These are phyloP conservation scores for Helianthus annuus DNA, from an alignment of 129 eudicot genomes.

Conservation along the genomic window HanXRQr2.0-SUNRISE NC_035439.2:145085661-145086160, in stretches of 20 bases:
- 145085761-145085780: slow-evolving; percentile 47
- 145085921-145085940: too few species aligned
- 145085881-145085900: not conserved
- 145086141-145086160: slow-evolving; percentile 70
- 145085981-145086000: too few species aligned
- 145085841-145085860: slow-evolving; percentile 78
- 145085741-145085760: slow-evolving; percentile 60
- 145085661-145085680: slow-evolving; percentile 11
- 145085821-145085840: slow-evolving; percentile 59
- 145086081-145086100: not conserved
- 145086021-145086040: too few species aligned
- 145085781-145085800: slow-evolving; percentile 39
- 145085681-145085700: slow-evolving; percentile 30
- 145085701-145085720: slow-evolving; percentile 4
- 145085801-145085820: slow-evolving; percentile 68
- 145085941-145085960: too few species aligned
- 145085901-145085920: not conserved
- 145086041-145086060: too few species aligned
- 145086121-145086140: slow-evolving; percentile 66
- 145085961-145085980: too few species aligned
- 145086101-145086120: slow-evolving; percentile 57
- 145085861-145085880: slow-evolving; percentile 21
- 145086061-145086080: too few species aligned
- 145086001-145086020: too few species aligned
- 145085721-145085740: slow-evolving; percentile 29